These are phyloP conservation scores for Trichoderma aggressivum DNA, from an alignment of 2,329 filamentous ascomycete genomes.

Conservation along the genomic window DNA sequence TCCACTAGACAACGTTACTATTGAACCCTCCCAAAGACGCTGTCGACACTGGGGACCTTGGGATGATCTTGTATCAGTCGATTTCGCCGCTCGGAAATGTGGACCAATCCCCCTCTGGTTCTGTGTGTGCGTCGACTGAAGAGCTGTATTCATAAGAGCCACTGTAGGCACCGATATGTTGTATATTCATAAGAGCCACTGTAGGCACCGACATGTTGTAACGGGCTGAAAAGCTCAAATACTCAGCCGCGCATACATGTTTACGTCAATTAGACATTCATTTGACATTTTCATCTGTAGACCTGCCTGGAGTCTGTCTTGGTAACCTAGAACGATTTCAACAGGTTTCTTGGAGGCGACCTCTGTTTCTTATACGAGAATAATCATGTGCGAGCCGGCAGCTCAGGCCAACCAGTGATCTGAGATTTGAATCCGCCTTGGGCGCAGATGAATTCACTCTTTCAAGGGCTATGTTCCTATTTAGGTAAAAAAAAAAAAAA, in stretches of 20 bases:
- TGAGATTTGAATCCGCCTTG: background rate
- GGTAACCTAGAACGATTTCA: background rate
- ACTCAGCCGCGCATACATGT: background rate
- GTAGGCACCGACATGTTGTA: no score
- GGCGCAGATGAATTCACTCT: background rate
- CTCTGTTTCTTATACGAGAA: background rate
- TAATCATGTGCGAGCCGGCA: background rate
- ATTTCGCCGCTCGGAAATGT: background rate
- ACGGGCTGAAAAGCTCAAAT: background rate
- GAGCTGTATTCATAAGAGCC: background rate
- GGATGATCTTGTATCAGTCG: background rate
- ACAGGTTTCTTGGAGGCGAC: background rate
- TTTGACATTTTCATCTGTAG: background rate
- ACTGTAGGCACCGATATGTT: no score
- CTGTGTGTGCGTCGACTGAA: background rate
- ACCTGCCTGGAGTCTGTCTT: background rate
- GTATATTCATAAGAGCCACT: background rate
- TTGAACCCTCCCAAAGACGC: background rate
- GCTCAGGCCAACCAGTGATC: background rate
- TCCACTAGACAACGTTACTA: background rate
- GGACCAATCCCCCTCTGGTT: background rate
- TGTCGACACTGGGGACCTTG: background rate
- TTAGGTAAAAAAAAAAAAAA: background rate
- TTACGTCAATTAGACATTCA: background rate
- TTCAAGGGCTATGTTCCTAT: background rate